A percentile compares a stretch with the other conserved stretches of the same genome.
These are phyloP conservation scores for Melaleuca alternifolia DNA, from an alignment of 345 rosid species.

Conservation along the genomic window DNA sequence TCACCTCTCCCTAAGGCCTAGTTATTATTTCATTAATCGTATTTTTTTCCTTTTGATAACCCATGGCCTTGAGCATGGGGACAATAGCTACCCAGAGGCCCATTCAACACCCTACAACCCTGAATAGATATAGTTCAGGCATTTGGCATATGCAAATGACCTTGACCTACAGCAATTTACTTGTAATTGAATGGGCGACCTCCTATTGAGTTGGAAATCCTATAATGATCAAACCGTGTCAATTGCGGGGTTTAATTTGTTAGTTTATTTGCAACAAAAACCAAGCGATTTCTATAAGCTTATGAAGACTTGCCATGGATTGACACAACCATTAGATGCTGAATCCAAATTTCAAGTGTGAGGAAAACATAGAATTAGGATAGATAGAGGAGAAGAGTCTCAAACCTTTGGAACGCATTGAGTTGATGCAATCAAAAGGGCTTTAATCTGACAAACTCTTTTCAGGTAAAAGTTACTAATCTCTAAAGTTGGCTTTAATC, in stretches of 20 bases:
- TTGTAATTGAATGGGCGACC: background rate
- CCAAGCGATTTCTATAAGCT: background rate
- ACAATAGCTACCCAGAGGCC: background rate
- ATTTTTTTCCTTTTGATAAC: background rate
- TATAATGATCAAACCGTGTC: background rate
- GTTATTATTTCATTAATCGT: background rate
- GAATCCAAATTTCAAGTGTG: background rate
- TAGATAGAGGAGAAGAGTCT: background rate
- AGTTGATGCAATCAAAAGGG: slow-evolving; percentile 48
- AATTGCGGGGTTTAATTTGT: background rate
- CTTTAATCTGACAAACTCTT: slow-evolving; percentile 49
- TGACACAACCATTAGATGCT: background rate
- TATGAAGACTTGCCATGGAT: background rate
- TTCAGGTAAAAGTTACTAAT: slow-evolving; percentile 57
- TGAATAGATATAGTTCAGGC: background rate
- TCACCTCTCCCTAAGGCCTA: background rate
- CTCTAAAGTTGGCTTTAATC: slow-evolving; percentile 55
- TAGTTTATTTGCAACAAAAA: background rate
- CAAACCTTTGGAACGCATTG: slow-evolving; percentile 56
- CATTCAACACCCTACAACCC: background rate
- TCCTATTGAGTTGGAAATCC: background rate
- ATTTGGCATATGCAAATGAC: background rate
- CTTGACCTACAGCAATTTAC: background rate
- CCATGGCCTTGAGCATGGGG: background rate
- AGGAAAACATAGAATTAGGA: background rate